These are phyloP conservation scores for Suillus sp. DNA, from an alignment of 768 basidiomycete species.

Conservation along the genomic window DNA sequence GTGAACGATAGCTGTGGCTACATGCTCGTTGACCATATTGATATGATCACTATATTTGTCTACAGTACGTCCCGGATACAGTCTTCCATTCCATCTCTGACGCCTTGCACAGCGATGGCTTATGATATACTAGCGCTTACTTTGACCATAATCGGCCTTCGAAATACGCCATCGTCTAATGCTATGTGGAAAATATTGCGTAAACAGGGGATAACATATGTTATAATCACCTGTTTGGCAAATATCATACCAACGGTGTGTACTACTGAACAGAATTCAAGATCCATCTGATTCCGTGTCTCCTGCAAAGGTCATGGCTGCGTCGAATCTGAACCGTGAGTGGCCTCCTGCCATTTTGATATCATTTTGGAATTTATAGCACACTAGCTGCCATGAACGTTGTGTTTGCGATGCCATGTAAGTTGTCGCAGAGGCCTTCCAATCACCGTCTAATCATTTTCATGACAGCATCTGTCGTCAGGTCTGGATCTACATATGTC, in stretches of 20 bases:
- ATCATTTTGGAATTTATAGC: background rate
- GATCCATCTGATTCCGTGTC: background rate
- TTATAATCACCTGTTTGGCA: background rate
- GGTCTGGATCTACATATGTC: background rate
- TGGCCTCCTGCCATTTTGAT: too few relatives aligned
- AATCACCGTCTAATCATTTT: background rate
- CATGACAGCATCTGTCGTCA: background rate
- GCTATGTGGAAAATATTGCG: background rate
- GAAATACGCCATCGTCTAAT: slow-evolving; percentile 3
- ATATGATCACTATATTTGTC: background rate
- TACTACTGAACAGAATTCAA: background rate
- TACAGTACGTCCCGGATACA: background rate
- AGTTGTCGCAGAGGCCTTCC: background rate
- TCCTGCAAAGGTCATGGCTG: background rate
- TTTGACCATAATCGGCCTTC: slow-evolving; percentile 3
- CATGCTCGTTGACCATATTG: background rate
- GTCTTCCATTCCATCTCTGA: background rate
- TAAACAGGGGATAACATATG: slow-evolving; percentile 5
- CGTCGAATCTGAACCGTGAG: background rate
- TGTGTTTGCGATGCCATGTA: background rate
- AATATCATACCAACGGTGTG: background rate
- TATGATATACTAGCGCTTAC: slow-evolving; percentile 2
- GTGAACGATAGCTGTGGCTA: background rate
- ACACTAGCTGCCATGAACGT: slow-evolving; percentile 4
- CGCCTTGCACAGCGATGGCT: slow-evolving; percentile 2